phyloP scores from a whole-genome alignment of 805 yeast species.

The Wickerhamomyces pijperi region DNA sequence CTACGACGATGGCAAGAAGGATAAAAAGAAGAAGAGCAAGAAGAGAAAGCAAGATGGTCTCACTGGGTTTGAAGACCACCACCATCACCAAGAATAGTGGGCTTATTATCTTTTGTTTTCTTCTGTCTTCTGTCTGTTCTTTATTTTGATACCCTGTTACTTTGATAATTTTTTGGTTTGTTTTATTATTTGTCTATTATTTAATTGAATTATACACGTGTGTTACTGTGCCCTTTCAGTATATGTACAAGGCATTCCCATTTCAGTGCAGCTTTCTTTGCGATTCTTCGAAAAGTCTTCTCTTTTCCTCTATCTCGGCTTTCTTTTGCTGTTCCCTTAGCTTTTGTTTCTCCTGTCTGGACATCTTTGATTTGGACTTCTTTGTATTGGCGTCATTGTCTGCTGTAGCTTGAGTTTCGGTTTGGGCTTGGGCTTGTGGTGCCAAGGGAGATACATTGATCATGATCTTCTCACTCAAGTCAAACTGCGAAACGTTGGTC shows the following conservation, averaged over 20 bases:
- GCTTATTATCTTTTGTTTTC: too few species aligned
- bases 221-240: too few species aligned
- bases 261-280: slow-evolving; percentile 1
- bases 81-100: background rate
- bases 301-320: slow-evolving; percentile 10
- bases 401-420: background rate
- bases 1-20: slow-evolving; percentile 23
- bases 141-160: background rate
- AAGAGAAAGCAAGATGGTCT: slow-evolving; percentile 24
- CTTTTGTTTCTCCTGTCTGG: slow-evolving; percentile 15
- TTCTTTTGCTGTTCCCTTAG: slow-evolving; percentile 16
- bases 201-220: too few species aligned
- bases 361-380: slow-evolving; percentile 10
- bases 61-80: slow-evolving; percentile 2
- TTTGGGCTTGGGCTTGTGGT: too few species aligned
- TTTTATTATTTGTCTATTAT: background rate
- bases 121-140: background rate
- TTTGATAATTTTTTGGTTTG: background rate
- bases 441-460: slow-evolving; percentile 7
- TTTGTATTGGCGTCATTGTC: slow-evolving; percentile 8
- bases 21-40: slow-evolving; percentile 41
- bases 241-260: too few species aligned
- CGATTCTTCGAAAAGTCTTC: slow-evolving; percentile 7
- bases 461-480: slow-evolving; percentile 16
- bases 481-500: slow-evolving; percentile 3